Conservation (phyloP, 2,329 filamentous ascomycete species). For the Fusarium sp. region DNA sequence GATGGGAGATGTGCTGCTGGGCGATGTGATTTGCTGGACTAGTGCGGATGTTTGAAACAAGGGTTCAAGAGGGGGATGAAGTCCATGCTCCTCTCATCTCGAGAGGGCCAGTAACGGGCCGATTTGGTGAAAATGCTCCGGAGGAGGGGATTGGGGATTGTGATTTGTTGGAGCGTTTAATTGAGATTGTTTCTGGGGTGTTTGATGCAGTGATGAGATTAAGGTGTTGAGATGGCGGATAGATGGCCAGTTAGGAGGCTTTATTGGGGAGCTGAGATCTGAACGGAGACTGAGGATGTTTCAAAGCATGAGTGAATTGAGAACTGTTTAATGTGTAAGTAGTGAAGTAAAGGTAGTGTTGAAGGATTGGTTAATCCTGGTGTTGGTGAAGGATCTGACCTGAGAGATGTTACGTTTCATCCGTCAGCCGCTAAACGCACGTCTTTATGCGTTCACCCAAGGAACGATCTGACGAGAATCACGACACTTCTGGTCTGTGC, state of each 20-base stretch:
- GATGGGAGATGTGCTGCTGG: not conserved
- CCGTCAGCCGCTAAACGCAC: conserved; percentile 18
- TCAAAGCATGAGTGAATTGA: not conserved
- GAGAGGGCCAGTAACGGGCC: conserved; percentile 18
- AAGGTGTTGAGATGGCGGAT: not conserved
- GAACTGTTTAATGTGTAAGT: rapidly evolving
- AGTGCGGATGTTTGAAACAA: conserved; percentile 27
- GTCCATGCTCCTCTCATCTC: conserved; percentile 37
- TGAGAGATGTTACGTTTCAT: conserved; percentile 11
- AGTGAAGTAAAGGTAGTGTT: not conserved
- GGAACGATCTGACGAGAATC: not conserved
- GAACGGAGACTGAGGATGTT: conserved; percentile 5
- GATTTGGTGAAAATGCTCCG: conserved; percentile 5
- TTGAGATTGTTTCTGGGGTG: not conserved
- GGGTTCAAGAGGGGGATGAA: conserved; percentile 6
- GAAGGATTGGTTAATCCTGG: not conserved
- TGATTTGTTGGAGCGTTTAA: not conserved
- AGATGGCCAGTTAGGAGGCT: not conserved
- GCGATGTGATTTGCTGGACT: conserved; percentile 20
- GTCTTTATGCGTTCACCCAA: conserved; percentile 12
- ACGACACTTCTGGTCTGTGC: not conserved
- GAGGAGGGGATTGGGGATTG: not conserved
- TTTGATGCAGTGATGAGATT: not conserved
- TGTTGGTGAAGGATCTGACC: conserved; percentile 9
- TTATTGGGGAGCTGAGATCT: rapidly evolving